Evolutionary conservation across 345 rosid species (phyloP).

Genomic region (Brassica nigra): DNA sequence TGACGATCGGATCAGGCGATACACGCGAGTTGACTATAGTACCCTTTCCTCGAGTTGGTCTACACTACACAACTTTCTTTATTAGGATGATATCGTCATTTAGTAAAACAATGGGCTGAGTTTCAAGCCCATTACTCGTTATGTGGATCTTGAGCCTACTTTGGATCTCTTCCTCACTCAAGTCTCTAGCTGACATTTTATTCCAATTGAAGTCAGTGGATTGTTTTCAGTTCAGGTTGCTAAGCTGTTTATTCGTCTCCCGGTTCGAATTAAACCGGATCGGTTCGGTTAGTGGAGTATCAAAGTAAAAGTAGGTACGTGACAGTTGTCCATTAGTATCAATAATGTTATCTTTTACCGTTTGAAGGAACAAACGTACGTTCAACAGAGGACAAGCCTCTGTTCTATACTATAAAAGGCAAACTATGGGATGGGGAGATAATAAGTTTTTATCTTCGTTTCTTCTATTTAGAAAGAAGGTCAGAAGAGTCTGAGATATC

Average conservation of each 20-base stretch:
- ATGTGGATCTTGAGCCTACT: not conserved
- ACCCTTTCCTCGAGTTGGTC: not conserved
- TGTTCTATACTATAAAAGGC: conserved; percentile 22
- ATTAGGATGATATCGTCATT: not conserved
- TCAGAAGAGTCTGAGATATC: not conserved
- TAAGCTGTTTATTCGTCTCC: too few species aligned
- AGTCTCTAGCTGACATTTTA: too few species aligned
- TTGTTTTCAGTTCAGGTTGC: too few species aligned
- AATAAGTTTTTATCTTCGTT: not conserved
- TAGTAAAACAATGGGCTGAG: not conserved
- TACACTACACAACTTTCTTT: conserved; percentile 5
- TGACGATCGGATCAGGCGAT: conserved; percentile 1
- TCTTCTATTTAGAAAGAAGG: not conserved
- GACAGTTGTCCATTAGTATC: not conserved
- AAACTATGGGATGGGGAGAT: not conserved
- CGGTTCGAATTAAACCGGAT: not conserved
- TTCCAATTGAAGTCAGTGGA: too few species aligned
- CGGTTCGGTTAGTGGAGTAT: not conserved
- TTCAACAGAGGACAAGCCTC: conserved; percentile 26
- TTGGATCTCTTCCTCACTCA: not conserved
- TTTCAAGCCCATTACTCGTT: not conserved
- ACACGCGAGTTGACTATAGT: not conserved
- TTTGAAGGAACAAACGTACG: not conserved
- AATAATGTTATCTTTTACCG: conserved; percentile 11
- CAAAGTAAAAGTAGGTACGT: not conserved